A percentile compares a stretch with the other conserved stretches of the same genome.
Evolutionary conservation across 116 monocot species (phyloP).

Genomic region (Zostera marina): DNA sequence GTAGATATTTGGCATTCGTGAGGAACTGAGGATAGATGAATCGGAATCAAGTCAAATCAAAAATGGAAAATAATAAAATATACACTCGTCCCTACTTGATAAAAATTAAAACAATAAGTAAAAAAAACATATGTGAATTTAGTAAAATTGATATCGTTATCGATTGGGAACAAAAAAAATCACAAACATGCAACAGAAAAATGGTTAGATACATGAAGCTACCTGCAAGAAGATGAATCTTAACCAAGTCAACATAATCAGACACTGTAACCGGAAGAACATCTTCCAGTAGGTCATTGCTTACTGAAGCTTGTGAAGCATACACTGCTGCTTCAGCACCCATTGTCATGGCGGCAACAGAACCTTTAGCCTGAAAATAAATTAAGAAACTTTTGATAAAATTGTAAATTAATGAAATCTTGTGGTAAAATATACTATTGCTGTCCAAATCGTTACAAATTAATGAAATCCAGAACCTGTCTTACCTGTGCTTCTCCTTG

Average conservation of each 20-base stretch:
- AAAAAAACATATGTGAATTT: no score
- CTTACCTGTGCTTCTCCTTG: slow-evolving; percentile 73
- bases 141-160: no score
- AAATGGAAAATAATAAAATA: no score
- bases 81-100: no score
- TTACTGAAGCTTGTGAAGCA: slow-evolving; percentile 83
- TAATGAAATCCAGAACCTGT: no score
- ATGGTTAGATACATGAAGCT: background rate
- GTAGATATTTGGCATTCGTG: no score
- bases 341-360: slow-evolving; percentile 69
- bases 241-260: slow-evolving; percentile 69
- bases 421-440: background rate
- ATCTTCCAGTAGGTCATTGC: slow-evolving; percentile 67
- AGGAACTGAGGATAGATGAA: no score
- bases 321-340: slow-evolving; percentile 82
- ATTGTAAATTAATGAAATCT: no score
- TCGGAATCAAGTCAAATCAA: no score
- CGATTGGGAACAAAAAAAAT: background rate
- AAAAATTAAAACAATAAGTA: no score
- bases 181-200: background rate
- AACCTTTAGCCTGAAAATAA: slow-evolving; percentile 58
- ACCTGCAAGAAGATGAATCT: slow-evolving; percentile 77
- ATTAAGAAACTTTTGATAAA: background rate
- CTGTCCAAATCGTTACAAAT: no score
- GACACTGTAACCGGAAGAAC: slow-evolving; percentile 67